Evolutionary conservation across 768 basidiomycete genomes (phyloP).

Genomic region (Hydnomerulius pinastri): DNA sequence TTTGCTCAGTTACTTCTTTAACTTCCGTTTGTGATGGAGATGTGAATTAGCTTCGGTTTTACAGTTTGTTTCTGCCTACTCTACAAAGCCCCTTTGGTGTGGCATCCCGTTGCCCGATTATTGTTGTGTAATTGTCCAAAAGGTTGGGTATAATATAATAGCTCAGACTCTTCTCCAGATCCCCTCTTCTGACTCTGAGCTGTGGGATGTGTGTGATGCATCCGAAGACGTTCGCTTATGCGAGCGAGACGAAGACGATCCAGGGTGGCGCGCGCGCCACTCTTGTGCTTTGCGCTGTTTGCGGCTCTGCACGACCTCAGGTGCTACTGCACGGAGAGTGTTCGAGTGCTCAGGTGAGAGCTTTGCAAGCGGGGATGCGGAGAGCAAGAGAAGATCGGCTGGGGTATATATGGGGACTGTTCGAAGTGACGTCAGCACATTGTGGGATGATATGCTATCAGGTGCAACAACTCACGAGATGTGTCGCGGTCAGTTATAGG

Average conservation of each 20-base stretch:
- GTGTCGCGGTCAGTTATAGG: conserved; percentile 3
- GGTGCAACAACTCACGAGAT: conserved; percentile 6
- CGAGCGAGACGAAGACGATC: neutral
- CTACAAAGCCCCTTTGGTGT: neutral
- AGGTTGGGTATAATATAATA: neutral
- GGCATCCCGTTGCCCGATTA: neutral
- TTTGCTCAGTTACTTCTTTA: too few species aligned
- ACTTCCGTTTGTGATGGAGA: neutral
- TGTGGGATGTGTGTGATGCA: neutral
- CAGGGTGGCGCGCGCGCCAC: conserved; percentile 18
- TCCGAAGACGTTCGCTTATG: neutral
- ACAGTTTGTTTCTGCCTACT: neutral
- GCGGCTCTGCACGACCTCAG: conserved; percentile 28
- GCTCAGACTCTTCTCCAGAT: conserved; percentile 18
- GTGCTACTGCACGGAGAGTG: conserved; percentile 17
- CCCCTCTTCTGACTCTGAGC: conserved; percentile 21
- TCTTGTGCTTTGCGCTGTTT: conserved; percentile 27
- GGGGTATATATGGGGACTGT: conserved; percentile 25
- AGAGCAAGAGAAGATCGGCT: conserved; percentile 24
- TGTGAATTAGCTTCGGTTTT: neutral
- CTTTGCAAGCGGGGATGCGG: conserved; percentile 22
- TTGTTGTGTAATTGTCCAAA: neutral
- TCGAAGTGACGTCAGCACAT: neutral
- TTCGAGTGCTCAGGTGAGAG: conserved; percentile 6
- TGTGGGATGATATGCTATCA: too few species aligned